These are phyloP conservation scores for Penicillium decumbens DNA, from an alignment of 2,329 filamentous ascomycete genomes.

Conservation along the genomic window DNA sequence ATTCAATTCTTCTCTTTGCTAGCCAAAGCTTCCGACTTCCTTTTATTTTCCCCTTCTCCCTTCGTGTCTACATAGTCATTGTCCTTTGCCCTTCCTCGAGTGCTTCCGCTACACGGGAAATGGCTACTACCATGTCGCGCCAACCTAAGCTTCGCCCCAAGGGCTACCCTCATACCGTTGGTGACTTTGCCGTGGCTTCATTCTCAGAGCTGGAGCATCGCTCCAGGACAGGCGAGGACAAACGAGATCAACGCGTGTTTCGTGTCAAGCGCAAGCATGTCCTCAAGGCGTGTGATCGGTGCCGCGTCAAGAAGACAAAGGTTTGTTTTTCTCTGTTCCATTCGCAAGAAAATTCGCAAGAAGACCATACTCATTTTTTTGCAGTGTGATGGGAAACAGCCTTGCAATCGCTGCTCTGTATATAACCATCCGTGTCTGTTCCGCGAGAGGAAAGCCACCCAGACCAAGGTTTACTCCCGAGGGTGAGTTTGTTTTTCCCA, in stretches of 20 bases:
- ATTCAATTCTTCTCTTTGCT: conserved; percentile 4
- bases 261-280: conserved; percentile 45
- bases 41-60: background rate
- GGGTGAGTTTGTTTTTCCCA: conserved; percentile 28
- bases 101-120: background rate
- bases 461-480: conserved; percentile 44
- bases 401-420: conserved; percentile 42
- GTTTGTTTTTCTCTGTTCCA: conserved; percentile 22
- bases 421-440: conserved; percentile 45
- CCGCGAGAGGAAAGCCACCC: conserved; percentile 42
- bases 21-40: conserved; percentile 5
- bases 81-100: conserved; percentile 1
- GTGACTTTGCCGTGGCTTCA: conserved; percentile 32
- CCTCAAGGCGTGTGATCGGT: conserved; percentile 44
- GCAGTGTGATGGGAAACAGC: conserved; percentile 45
- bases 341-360: background rate
- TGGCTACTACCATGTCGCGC: conserved; percentile 36
- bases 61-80: background rate
- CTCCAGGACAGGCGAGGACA: conserved; percentile 30
- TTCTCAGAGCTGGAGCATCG: conserved; percentile 30
- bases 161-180: conserved; percentile 35
- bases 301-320: conserved; percentile 45
- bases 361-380: background rate
- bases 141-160: conserved; percentile 41
- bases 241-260: conserved; percentile 38